Base-by-base conservation (phyloP, 495 filamentous ascomycete species). In the Cudoniella acicularis region DNA sequence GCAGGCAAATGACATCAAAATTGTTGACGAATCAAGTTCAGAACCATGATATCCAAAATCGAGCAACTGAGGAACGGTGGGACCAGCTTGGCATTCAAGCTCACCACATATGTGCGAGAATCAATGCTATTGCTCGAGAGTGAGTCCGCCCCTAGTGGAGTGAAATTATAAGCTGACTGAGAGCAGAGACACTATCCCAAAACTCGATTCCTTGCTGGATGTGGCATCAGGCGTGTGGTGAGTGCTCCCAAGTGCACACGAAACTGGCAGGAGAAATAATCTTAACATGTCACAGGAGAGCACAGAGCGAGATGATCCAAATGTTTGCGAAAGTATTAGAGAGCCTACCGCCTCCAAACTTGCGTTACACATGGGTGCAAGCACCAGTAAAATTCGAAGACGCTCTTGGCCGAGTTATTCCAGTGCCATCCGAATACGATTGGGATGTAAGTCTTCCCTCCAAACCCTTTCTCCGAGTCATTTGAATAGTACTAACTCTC, bases 301-400 rank as follows among this genome's bases (percentile, higher is more conserved):
- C 49, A 3, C 49, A 52, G 18, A 52, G 30, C 20, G 24, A 52
- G 24, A 27, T 52, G 20, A 2, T 52, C 13, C 1, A 26, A 1
- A 26, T 26, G 20, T 36, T 52, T 16, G 22, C 49, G 26, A 52
- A 30, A 36, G 49, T 25, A 27, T 2, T 16, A 11, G 11, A 27
- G 3, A 27, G 22, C 24, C 10, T 52, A 9, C 49, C 25, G n/a
- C 2, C 23, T 11, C 23, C 23, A n/a, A 24, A 52, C 16, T 26
- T 52, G 25, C 16, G 11, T 36, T 25, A 52, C 17, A 52, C 49
- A 25, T 52, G 49, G 49, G 49, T 25, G 9, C 49, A 52, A 52
- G 23, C 49, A 25, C 49, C 49, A 2, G 10, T 52, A n/a, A 52
- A 27, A 20, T 52, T 52, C 16, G 49, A 52, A 18, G 49, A 52